Conservation (phyloP, 306 rosid species). For the Medicago ruthenica region DNA sequence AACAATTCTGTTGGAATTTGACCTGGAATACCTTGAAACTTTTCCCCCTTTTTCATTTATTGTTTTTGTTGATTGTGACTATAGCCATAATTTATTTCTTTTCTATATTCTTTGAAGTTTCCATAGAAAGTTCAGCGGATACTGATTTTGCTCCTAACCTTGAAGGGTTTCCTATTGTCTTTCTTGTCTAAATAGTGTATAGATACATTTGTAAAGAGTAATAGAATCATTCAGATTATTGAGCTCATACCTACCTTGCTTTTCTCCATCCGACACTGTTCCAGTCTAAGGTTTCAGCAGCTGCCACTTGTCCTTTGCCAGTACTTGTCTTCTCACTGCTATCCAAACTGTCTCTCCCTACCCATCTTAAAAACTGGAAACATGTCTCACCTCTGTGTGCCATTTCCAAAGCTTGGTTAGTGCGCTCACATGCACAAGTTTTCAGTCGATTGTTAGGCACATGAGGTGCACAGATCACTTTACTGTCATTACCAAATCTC, state of each 20-base stretch:
- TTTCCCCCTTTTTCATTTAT: constrained; percentile 16
- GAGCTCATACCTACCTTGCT: background rate
- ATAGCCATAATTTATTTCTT: constrained; percentile 2
- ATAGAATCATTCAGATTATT: background rate
- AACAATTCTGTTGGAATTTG: constrained; percentile 12
- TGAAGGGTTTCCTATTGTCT: background rate
- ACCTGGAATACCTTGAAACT: background rate
- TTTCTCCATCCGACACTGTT: background rate
- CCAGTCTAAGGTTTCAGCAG: background rate
- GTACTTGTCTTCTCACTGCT: background rate
- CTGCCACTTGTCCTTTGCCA: background rate
- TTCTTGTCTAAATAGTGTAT: background rate
- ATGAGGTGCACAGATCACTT: background rate
- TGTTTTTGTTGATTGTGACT: background rate
- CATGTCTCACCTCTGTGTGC: background rate
- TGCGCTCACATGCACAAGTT: background rate
- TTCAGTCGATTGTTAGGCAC: background rate
- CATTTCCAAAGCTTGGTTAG: background rate
- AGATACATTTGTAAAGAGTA: constrained; percentile 7
- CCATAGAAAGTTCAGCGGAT: too few relatives aligned
- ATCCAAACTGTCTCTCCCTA: background rate
- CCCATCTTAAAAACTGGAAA: background rate
- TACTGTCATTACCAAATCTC: background rate
- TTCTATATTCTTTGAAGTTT: too few relatives aligned
- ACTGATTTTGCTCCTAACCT: too few relatives aligned